Evolutionary conservation across 2,329 filamentous ascomycete species (phyloP), one percentile per base, ranked within the genome.

Genomic region (Pseudogymnoascus sp.): DNA sequence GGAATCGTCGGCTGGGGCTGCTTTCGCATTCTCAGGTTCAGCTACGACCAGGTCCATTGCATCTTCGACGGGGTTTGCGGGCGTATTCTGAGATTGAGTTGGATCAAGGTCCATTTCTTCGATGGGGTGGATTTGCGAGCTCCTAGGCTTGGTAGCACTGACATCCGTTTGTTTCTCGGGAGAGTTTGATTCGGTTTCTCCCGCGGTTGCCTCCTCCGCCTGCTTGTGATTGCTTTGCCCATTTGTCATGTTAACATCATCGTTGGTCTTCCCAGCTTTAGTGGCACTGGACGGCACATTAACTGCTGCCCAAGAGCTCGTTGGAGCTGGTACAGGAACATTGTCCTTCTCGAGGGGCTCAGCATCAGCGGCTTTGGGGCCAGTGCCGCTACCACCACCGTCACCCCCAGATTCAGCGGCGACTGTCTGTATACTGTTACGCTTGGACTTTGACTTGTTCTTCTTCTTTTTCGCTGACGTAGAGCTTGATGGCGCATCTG

Each of bases 371-470:
- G 29, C 26, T 18, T 34, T 57, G 10, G 51, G 23, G 10, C 23
- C 51, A 57, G 29, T 10, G 29, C 29, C 8, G 12, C n/a, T 21
- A 5, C 11, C 26, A 21, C 29, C 11, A 12, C 4, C 51, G n/a
- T 7, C 29, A 18, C 10, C 51, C 10, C 29, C 51, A 57, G 18
- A 5, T 34, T 4, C 29, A 34, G 64, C 61, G 4, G 66, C 65
- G n/a, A 54, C 29, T 61, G 61, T 60, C 39, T 40, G 23, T 62
- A 67, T 62, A 45, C 51, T 57, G 31, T 47, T 21, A 14, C 34
- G 29, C 26, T 39, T 60, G 31, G 29, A 14, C 23, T 26, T 63
- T 8, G 21, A 51, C 42, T n/a, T 34, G 45, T 39, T 63, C 29
- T 59, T 63, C 45, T 59, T 63, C 23, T 37, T 60, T 26, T 63